Conservation (phyloP, 208 protist species). For the Naegleria lovaniensis region DNA sequence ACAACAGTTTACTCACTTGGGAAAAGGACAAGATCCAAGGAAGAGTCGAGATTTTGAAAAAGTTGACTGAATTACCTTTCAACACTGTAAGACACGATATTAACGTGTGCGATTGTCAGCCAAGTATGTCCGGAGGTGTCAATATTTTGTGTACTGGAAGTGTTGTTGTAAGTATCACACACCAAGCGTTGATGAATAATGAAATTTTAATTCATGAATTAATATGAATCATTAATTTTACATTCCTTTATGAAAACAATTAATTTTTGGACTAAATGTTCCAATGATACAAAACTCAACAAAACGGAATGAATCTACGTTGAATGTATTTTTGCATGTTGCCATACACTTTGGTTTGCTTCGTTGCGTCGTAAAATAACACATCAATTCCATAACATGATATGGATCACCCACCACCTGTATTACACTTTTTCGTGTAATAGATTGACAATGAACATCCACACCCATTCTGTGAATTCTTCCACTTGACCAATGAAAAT, state of each 20-base stretch:
- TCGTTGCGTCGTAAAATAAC: no score
- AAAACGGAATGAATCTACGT: no score
- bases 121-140: conserved; percentile 60
- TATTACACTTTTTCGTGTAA: neutral
- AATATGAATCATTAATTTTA: neutral
- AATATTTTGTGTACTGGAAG: conserved; percentile 65
- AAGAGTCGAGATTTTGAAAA: conserved; percentile 64
- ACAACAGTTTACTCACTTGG: conserved; percentile 64
- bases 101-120: conserved; percentile 69
- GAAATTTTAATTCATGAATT: neutral
- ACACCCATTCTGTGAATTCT: neutral
- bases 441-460: neutral
- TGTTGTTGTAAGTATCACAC: neutral
- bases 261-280: no score
- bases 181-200: no score
- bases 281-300: no score
- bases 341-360: no score
- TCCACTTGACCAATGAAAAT: neutral
- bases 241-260: neutral
- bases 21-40: conserved; percentile 70
- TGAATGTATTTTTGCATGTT: no score
- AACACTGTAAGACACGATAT: conserved; percentile 63
- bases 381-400: no score
- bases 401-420: no score
- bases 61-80: conserved; percentile 67